Base-by-base conservation (phyloP, 176 grass and related monocot species). In the Ampelocalamus luodianensis region DNA sequence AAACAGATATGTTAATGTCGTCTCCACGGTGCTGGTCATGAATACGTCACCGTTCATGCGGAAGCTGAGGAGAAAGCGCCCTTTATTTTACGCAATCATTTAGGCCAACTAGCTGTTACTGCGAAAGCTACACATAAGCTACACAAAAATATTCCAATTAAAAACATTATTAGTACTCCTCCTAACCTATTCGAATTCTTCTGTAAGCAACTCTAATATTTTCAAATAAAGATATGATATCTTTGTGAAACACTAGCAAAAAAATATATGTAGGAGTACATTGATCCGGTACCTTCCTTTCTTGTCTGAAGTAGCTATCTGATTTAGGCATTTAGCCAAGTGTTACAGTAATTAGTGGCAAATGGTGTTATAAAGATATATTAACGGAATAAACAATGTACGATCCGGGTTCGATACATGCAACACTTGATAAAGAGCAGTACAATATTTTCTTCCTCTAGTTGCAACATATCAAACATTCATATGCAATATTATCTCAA, bases 101-200 rank as follows among this genome's bases (percentile, higher is more conserved):
- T 22, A 22, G 24, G 24, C 37, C 53, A 56, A 55, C 37, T n/a
- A n/a, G n/a, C n/a, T 72, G 0, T 64, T 1, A 26, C 14, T 5
- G 13, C 11, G 78, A 86, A 86, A 90, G 65, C 49, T 82, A 87
- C 85, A 2, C 34, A 44, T 86, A 42, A 86, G 34, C n/a, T 65
- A 66, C 8, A 74, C 10, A 50, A 71, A 8, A 54, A 65, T 44
- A 18, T 46, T 67, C 37, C 36, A 6, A 75, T 22, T 74, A 26
- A 66, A 36, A 75, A 23, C 56, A 65, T 64, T 79, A 72, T 29
- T 61, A 49, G 65, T 42, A 60, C 24, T 43, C 20, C 20, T 22
- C 16, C n/a, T 34, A 20, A 58, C 16, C 62, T 16, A 15, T 20
- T 53, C 29, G 26, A 68, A 34, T 77, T 66, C 17, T 74, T 72